A percentile compares a stretch with the other conserved stretches of the same genome.
Conservation (phyloP, 78 protist species). For the Pigoraptor vietnamica region DNA sequence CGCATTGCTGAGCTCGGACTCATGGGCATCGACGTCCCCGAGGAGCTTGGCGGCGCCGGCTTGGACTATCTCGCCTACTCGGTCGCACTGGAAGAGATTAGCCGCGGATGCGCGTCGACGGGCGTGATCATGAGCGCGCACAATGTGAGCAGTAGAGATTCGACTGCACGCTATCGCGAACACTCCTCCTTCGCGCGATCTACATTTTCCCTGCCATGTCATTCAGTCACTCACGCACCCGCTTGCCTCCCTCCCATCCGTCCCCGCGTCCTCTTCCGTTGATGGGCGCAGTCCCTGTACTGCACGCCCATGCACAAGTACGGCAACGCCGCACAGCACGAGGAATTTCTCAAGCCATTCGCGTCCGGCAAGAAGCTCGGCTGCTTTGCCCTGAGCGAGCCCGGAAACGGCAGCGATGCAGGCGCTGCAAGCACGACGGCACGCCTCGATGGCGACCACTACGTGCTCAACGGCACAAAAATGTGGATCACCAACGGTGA, state of each 20-base stretch:
- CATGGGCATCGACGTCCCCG: conserved; percentile 84
- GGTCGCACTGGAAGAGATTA: conserved; percentile 87
- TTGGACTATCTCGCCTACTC: conserved; percentile 62
- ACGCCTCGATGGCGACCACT: conserved; percentile 22
- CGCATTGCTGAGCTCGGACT: conserved; percentile 52
- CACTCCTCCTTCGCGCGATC: too few relatives aligned
- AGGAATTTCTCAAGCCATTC: conserved; percentile 60
- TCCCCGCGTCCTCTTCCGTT: too few relatives aligned
- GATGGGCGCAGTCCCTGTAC: conserved; percentile 39
- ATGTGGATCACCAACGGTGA: conserved; percentile 88
- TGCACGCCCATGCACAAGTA: conserved; percentile 43
- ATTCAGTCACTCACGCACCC: too few relatives aligned
- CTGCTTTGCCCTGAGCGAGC: conserved; percentile 84
- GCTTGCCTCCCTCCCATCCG: too few relatives aligned
- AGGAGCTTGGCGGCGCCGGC: conserved; percentile 76
- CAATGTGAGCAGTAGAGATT: conserved; percentile 4
- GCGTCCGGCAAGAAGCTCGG: conserved; percentile 66
- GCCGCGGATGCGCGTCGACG: conserved; percentile 35
- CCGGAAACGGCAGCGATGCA: conserved; percentile 84
- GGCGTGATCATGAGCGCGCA: conserved; percentile 36
- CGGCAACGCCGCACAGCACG: conserved; percentile 60
- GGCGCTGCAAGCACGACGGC: conserved; percentile 84
- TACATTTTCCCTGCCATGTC: too few relatives aligned
- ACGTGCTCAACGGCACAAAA: conserved; percentile 69
- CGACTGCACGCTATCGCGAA: too few relatives aligned